These are phyloP conservation scores for Ophiostoma sp. DNA, from an alignment of 2,329 filamentous ascomycete genomes.

Conservation along the genomic window DNA sequence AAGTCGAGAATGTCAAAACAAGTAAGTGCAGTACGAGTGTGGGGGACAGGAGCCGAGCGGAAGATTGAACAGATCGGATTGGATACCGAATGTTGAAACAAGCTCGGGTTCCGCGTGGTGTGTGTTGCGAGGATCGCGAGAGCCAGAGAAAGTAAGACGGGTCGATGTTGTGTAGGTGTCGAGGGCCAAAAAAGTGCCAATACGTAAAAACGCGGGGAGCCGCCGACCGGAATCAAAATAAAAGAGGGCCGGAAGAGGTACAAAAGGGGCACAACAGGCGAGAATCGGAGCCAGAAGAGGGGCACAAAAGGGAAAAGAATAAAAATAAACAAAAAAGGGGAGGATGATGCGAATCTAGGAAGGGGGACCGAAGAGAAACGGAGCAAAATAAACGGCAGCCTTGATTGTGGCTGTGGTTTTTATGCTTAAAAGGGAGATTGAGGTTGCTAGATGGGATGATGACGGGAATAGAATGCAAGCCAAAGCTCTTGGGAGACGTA, in stretches of 20 bases:
- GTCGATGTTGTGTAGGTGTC: neutral
- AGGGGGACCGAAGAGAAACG: neutral
- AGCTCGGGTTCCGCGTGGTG: neutral
- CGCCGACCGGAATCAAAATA: neutral
- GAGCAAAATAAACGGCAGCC: slow-evolving; percentile 4
- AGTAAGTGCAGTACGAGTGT: neutral
- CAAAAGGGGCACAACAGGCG: neutral
- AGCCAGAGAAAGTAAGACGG: neutral
- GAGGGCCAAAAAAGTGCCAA: too few species aligned
- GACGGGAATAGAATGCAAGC: neutral
- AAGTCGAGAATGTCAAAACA: neutral
- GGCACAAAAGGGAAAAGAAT: too few species aligned
- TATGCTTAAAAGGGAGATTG: slow-evolving; percentile 14
- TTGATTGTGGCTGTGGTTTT: slow-evolving; percentile 10
- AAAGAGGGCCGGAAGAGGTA: neutral
- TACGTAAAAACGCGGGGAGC: neutral
- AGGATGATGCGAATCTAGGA: neutral
- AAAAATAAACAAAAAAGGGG: neutral
- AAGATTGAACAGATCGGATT: neutral
- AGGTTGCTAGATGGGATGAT: neutral
- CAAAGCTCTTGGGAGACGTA: neutral
- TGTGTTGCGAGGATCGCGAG: neutral
- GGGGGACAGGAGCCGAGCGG: neutral
- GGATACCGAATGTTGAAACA: neutral
- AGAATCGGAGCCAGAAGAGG: neutral